Conservation (phyloP, 441 rosid genomes). For the Omphalea diandra region DNA sequence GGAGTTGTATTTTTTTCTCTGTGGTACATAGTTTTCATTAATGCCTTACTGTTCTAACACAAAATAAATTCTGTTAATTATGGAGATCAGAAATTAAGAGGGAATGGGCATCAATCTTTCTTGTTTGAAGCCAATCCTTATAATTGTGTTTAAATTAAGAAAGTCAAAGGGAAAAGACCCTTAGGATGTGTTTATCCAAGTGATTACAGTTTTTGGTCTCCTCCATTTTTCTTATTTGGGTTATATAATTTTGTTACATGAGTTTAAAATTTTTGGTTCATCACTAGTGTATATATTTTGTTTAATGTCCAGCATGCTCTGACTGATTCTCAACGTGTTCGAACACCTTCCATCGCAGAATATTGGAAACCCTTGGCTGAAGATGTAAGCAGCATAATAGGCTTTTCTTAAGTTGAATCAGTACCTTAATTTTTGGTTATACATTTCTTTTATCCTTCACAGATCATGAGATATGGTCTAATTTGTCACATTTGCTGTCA, state of each 20-base stretch:
- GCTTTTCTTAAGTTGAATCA: constrained; percentile 16
- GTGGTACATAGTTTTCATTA: no score
- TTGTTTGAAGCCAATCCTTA: no score
- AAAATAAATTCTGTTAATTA: no score
- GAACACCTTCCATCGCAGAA: constrained; percentile 80
- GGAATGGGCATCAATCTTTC: background rate
- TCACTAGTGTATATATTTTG: constrained; percentile 12
- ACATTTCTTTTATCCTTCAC: background rate
- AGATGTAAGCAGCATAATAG: constrained; percentile 60
- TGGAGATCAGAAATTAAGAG: background rate
- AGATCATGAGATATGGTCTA: background rate
- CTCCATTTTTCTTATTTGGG: background rate
- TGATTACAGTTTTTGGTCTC: background rate
- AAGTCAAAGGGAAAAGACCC: background rate
- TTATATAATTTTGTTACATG: constrained; percentile 5
- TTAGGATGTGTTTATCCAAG: background rate
- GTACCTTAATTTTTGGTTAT: background rate
- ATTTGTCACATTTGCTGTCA: background rate
- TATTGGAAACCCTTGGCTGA: constrained; percentile 99
- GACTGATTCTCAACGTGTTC: constrained; percentile 86
- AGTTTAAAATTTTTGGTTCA: constrained; percentile 13
- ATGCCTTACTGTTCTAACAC: no score
- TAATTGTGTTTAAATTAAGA: no score
- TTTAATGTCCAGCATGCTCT: constrained; percentile 68
- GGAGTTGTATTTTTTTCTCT: background rate